These are phyloP conservation scores for Xanthoconium separans DNA, from an alignment of 1,284 basidiomycete species.

Conservation along the genomic window DNA sequence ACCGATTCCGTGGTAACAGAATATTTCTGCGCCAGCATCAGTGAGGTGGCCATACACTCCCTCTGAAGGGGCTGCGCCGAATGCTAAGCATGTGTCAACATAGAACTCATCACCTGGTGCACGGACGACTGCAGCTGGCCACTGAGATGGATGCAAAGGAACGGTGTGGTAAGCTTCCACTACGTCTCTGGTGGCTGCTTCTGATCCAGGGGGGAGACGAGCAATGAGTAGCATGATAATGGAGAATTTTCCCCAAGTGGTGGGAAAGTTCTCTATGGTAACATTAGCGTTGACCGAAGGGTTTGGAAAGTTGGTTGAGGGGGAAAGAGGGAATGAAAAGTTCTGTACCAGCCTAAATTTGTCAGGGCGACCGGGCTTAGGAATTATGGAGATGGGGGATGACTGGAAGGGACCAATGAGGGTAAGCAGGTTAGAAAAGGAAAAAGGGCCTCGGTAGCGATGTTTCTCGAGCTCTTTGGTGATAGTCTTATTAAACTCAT, in stretches of 20 bases:
- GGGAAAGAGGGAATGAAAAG: not conserved
- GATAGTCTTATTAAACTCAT: too few relatives aligned
- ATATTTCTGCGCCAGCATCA: not conserved
- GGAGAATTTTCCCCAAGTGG: not conserved
- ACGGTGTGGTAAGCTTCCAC: not conserved
- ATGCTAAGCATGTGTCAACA: not conserved
- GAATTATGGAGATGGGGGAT: not conserved
- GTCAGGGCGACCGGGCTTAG: not conserved
- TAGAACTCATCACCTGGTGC: not conserved
- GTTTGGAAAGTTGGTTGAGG: not conserved
- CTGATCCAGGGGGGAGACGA: not conserved
- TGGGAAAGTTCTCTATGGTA: too few relatives aligned
- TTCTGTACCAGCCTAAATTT: constrained; percentile 7
- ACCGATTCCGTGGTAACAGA: not conserved
- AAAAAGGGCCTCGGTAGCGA: too few relatives aligned
- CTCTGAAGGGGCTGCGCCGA: not conserved
- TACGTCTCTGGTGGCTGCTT: not conserved
- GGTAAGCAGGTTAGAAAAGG: too few relatives aligned
- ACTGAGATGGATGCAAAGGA: not conserved
- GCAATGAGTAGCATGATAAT: not conserved
- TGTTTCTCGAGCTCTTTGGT: too few relatives aligned
- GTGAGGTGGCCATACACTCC: not conserved
- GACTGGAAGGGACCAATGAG: constrained; percentile 5
- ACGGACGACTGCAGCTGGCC: not conserved
- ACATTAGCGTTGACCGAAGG: too few relatives aligned